Evolutionary conservation across 331 rosid genomes (phyloP).

Genomic region (Rhamnella rubrinervis): DNA sequence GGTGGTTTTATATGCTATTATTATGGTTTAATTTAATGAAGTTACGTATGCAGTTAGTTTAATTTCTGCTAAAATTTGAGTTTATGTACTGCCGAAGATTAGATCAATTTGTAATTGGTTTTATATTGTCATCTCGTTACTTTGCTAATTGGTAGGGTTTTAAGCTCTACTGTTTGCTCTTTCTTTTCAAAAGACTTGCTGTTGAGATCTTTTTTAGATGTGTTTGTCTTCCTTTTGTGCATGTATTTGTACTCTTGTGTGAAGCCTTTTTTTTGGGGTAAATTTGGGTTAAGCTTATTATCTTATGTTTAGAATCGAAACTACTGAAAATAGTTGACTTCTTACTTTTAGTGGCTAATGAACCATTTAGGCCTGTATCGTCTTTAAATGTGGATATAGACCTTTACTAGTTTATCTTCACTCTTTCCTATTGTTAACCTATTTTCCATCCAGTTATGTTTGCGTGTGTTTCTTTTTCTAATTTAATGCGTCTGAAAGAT

Average conservation of each 20-base stretch:
- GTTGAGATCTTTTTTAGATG: background rate
- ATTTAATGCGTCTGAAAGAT: background rate
- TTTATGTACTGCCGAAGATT: background rate
- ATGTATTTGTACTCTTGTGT: background rate
- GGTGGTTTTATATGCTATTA: background rate
- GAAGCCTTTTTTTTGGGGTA: too few relatives aligned
- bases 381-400: background rate
- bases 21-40: slow-evolving; percentile 19
- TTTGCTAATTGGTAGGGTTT: background rate
- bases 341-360: background rate
- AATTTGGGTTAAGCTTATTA: background rate
- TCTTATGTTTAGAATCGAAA: background rate
- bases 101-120: background rate
- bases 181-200: background rate
- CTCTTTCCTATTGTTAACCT: background rate
- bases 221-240: background rate
- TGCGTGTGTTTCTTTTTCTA: background rate
- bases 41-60: background rate
- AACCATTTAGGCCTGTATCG: background rate
- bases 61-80: too few relatives aligned
- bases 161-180: background rate
- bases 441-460: background rate
- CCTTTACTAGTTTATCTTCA: background rate
- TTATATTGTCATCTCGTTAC: background rate
- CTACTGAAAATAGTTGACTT: background rate